These are phyloP conservation scores for Whalleya microplaca DNA, from an alignment of 2,329 filamentous ascomycete genomes.

Conservation along the genomic window DNA sequence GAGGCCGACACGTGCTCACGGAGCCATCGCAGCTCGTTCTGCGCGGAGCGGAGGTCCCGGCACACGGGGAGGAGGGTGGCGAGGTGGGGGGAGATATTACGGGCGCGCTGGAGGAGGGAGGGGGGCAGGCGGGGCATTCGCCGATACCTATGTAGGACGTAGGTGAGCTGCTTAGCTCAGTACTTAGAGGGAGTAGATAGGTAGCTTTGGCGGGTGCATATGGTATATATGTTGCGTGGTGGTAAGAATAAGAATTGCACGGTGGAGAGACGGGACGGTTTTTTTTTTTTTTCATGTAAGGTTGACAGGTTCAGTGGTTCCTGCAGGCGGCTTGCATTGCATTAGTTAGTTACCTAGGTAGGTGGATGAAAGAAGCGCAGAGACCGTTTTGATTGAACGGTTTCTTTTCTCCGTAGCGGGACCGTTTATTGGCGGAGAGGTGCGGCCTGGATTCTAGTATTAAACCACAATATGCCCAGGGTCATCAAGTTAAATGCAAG, in stretches of 20 bases:
- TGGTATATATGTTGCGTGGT: neutral
- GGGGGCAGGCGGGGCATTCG: constrained; percentile 68
- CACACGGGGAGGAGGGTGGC: constrained; percentile 66
- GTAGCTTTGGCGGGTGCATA: neutral
- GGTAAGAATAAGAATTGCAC: neutral
- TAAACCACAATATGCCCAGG: too few species aligned
- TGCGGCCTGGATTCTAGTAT: neutral
- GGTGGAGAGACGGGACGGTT: neutral
- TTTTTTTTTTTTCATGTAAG: too few species aligned
- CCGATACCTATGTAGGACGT: too few species aligned
- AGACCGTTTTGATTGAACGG: neutral
- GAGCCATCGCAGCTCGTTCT: constrained; percentile 76
- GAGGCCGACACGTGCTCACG: constrained; percentile 51
- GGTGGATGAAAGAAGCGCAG: neutral
- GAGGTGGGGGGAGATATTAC: constrained; percentile 57
- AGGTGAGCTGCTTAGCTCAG: too few species aligned
- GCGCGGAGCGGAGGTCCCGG: constrained; percentile 64
- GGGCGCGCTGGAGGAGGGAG: constrained; percentile 58
- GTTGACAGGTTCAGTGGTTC: neutral
- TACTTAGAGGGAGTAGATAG: neutral
- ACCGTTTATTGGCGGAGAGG: neutral
- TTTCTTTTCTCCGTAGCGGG: neutral
- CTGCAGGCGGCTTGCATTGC: neutral
- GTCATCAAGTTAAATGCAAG: too few species aligned
- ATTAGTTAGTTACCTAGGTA: too few species aligned